Conservation (phyloP, 2,329 filamentous ascomycete genomes). For the Neonectria coccinea region DNA sequence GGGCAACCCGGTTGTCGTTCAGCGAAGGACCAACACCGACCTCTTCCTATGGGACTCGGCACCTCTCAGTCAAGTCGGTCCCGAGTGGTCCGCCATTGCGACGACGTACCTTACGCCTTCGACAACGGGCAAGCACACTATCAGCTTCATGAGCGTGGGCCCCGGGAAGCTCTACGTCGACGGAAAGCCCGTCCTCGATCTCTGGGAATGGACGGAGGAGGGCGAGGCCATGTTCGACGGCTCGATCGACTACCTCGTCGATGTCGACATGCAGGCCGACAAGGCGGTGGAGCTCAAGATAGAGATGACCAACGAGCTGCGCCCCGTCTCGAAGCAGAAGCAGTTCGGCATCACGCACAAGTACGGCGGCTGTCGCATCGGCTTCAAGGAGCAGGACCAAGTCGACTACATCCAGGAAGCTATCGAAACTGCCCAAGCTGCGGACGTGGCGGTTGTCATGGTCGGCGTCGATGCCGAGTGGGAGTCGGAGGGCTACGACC, state of each 20-base stretch:
- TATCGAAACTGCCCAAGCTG: slow-evolving; percentile 68
- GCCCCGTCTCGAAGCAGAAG: slow-evolving; percentile 70
- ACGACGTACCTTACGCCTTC: slow-evolving; percentile 70
- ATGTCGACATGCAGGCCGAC: slow-evolving; percentile 69
- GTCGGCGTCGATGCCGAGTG: slow-evolving; percentile 79
- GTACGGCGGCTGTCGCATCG: slow-evolving; percentile 78
- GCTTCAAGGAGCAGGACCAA: slow-evolving; percentile 75
- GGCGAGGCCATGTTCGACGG: slow-evolving; percentile 79
- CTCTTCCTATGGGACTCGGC: slow-evolving; percentile 79
- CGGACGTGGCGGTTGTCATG: slow-evolving; percentile 76
- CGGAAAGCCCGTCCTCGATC: slow-evolving; percentile 69
- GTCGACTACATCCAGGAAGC: slow-evolving; percentile 73
- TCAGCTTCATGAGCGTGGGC: slow-evolving; percentile 76
- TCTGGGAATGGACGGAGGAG: slow-evolving; percentile 77
- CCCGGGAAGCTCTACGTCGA: slow-evolving; percentile 72
- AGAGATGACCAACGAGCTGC: slow-evolving; percentile 70
- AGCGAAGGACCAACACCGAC: slow-evolving; percentile 72
- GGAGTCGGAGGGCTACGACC: slow-evolving; percentile 81
- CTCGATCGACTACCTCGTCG: slow-evolving; percentile 72
- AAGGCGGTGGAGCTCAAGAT: slow-evolving; percentile 67
- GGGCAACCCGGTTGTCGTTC: slow-evolving; percentile 66
- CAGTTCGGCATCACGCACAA: slow-evolving; percentile 69
- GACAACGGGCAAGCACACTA: slow-evolving; percentile 70
- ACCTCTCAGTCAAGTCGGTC: slow-evolving; percentile 68
- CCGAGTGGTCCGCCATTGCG: slow-evolving; percentile 73